Conservation (phyloP, 306 rosid genomes). For the Ormosia emarginata region DNA sequence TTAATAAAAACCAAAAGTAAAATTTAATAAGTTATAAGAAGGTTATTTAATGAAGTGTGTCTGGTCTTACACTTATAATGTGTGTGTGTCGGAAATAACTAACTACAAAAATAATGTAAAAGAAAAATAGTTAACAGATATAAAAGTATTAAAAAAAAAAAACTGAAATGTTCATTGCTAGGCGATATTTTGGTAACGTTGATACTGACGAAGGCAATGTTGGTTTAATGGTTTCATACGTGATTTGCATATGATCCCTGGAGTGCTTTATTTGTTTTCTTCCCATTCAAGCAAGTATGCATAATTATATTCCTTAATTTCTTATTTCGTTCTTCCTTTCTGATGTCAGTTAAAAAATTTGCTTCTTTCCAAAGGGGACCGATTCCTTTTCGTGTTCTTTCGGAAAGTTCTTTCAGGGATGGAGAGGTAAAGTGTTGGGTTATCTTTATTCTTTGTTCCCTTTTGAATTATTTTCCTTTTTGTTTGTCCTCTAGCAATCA, state of each 20-base stretch:
- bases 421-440: not conserved
- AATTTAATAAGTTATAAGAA: no score
- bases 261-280: not conserved
- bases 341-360: not conserved
- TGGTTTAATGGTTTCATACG: not conserved
- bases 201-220: no score
- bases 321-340: not conserved
- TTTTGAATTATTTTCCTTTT: not conserved
- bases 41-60: no score
- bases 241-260: not conserved
- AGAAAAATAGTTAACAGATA: no score
- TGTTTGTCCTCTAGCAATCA: constrained; percentile 1
- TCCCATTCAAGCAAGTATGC: not conserved
- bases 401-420: constrained; percentile 8
- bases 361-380: not conserved
- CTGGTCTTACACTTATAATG: no score
- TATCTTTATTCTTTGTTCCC: constrained; percentile 12
- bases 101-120: no score
- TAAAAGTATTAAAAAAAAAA: no score
- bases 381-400: constrained; percentile 10
- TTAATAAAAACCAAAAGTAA: no score
- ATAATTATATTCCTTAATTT: not conserved
- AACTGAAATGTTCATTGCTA: no score
- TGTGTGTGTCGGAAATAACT: no score
- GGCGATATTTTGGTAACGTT: no score